Evolutionary conservation across 2,329 filamentous ascomycete species (phyloP).

Genomic region (Lecanicillium sp.): DNA sequence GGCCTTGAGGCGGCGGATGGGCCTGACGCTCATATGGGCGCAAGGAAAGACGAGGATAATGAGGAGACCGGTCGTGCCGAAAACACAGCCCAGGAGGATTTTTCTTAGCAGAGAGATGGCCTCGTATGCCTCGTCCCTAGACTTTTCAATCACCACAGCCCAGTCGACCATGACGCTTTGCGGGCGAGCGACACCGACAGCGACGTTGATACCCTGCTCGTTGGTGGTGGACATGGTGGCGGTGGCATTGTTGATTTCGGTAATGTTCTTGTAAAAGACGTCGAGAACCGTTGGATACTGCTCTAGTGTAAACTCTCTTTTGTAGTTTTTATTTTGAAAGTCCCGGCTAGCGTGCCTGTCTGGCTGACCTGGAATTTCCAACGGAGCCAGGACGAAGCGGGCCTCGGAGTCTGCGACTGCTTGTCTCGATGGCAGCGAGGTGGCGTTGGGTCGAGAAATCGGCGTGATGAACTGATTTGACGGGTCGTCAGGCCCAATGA

Average conservation of each 20-base stretch:
- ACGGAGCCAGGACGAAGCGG: conserved; percentile 54
- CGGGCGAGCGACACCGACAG: conserved; percentile 70
- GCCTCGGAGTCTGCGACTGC: conserved; percentile 37
- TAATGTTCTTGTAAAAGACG: conserved; percentile 46
- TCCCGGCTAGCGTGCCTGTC: conserved; percentile 35
- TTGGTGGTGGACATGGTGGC: conserved; percentile 62
- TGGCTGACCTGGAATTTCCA: conserved; percentile 23
- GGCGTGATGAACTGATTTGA: conserved; percentile 55
- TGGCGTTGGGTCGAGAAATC: conserved; percentile 37
- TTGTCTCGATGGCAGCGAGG: conserved; percentile 28
- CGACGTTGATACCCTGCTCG: conserved; percentile 60
- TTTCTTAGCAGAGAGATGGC: conserved; percentile 69
- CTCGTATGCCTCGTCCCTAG: conserved; percentile 62
- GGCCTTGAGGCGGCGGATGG: conserved; percentile 66
- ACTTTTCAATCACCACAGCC: conserved; percentile 75
- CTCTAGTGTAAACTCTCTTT: conserved; percentile 47
- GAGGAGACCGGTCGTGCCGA: conserved; percentile 69
- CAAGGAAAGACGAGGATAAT: conserved; percentile 66
- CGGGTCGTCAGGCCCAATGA: conserved; percentile 59
- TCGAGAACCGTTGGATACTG: conserved; percentile 55
- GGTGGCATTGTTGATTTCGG: conserved; percentile 59
- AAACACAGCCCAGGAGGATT: conserved; percentile 77
- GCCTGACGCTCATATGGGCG: conserved; percentile 72
- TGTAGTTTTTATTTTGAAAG: conserved; percentile 27
- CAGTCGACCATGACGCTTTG: conserved; percentile 65